phyloP scores from a whole-genome alignment of 2,329 filamentous ascomycete genomes.

The Cadophora malorum region DNA sequence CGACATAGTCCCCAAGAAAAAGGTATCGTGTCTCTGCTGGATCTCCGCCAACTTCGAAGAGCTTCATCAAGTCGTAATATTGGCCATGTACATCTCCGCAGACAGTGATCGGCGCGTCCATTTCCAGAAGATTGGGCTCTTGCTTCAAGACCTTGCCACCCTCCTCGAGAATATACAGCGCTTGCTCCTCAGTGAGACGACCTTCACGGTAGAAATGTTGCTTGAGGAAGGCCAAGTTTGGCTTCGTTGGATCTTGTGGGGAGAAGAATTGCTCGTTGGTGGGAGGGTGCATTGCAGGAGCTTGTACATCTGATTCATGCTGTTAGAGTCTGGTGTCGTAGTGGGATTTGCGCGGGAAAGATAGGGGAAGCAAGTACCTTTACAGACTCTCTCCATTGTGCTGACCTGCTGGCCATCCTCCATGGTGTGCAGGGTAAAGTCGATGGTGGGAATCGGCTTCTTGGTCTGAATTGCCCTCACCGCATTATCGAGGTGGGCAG shows the following conservation, averaged over 20 bases:
- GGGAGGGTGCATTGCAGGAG: slow-evolving; percentile 90
- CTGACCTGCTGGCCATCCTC: slow-evolving; percentile 95
- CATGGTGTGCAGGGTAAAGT: slow-evolving; percentile 98
- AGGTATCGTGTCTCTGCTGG: slow-evolving; percentile 95
- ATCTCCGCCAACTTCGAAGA: slow-evolving; percentile 97
- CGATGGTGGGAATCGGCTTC: slow-evolving; percentile 95
- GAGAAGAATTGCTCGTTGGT: slow-evolving; percentile 95
- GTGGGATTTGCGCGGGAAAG: slow-evolving; percentile 27
- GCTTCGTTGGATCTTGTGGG: slow-evolving; percentile 83
- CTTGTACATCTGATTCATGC: slow-evolving; percentile 82
- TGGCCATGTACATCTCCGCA: slow-evolving; percentile 98
- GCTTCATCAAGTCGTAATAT: slow-evolving; percentile 99
- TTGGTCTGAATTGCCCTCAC: slow-evolving; percentile 93
- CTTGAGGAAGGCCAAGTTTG: slow-evolving; percentile 92
- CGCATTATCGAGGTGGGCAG: slow-evolving; percentile 78
- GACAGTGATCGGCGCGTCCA: slow-evolving; percentile 98
- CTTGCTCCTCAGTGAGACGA: slow-evolving; percentile 95
- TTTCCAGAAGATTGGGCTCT: slow-evolving; percentile 96
- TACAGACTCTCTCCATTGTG: slow-evolving; percentile 95
- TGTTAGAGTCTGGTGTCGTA: slow-evolving; percentile 33
- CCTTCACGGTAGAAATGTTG: slow-evolving; percentile 98
- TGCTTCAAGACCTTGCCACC: slow-evolving; percentile 86
- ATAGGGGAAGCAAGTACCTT: slow-evolving; percentile 69
- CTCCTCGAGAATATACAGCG: slow-evolving; percentile 89
- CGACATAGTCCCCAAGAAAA: slow-evolving; percentile 97